Evolutionary conservation across 176 grass and related monocot species (phyloP).

Genomic region (Oryza rufipogon): DNA sequence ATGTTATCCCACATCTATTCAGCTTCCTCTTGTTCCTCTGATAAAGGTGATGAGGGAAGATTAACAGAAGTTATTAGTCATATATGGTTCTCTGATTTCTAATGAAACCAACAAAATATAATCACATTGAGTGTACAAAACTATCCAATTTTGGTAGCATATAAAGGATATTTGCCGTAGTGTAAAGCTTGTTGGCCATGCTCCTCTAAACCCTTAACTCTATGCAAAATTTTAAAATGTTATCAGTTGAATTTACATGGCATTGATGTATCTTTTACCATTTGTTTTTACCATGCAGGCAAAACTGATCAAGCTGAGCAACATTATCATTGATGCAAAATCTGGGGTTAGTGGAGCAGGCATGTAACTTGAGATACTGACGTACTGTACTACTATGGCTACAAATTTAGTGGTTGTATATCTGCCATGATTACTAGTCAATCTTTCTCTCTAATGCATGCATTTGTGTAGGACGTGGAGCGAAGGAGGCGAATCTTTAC

Average conservation of each 20-base stretch:
- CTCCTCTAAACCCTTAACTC: not conserved
- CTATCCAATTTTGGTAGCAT: not conserved
- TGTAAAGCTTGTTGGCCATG: not conserved
- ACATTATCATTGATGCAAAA: conserved; percentile 99
- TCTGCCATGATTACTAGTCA: conserved; percentile 2
- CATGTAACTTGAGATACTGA: conserved; percentile 21
- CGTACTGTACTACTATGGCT: not conserved
- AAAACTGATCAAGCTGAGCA: conserved; percentile 73
- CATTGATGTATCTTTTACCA: not conserved
- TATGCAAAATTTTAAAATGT: not conserved
- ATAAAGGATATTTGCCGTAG: not conserved
- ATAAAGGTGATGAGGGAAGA: conserved; percentile 58
- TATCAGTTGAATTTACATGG: conserved; percentile 1
- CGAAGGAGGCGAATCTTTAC: conserved; percentile 98
- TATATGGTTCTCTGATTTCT: not conserved
- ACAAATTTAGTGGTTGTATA: conserved; percentile 1
- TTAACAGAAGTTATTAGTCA: not conserved
- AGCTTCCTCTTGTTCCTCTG: conserved; percentile 93
- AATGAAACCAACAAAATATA: conserved; percentile 6
- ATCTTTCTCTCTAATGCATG: conserved; percentile 8
- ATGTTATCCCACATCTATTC: conserved; percentile 94
- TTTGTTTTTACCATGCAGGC: conserved; percentile 44
- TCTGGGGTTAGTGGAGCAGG: conserved; percentile 95
- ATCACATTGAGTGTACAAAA: not conserved
- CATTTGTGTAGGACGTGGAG: conserved; percentile 74